Base-by-base conservation (phyloP, 768 basidiomycete genomes). In the Mycena latifolia region DNA sequence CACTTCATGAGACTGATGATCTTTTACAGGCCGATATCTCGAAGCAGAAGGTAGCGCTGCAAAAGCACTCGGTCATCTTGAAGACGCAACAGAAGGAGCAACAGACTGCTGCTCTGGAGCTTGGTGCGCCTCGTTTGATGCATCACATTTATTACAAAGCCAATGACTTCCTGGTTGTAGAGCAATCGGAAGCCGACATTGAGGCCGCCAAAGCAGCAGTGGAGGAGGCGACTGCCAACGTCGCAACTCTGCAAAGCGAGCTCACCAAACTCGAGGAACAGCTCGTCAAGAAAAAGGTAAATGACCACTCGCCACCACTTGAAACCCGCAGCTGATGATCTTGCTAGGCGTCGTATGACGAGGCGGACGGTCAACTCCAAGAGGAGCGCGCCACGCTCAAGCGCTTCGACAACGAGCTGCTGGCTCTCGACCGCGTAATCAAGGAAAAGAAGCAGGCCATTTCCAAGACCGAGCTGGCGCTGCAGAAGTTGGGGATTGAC, bases 41-140 rank as follows among this genome's bases (percentile, higher is more conserved):
- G 22, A 91, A 88, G 74, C 92, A 94, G 78, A 98, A 96, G 79
- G 82, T 86, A 8, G 87, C 86, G 0, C 79, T 96, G 17, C 91
- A 93, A 73, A 95, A 93, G 78, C 90, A 96, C 75, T 84, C 91
- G 2, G 89, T 92, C 3, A 80, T 83, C 10, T 88, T 98, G 66
- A 99, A 98, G 81, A 88, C 88, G 11, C 86, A 91, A 68, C 95
- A 98, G 74, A 95, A 93, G 80, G 95, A 96, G 63, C 83, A 92
- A 24, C 96, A 98, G 73, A 94, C 95, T 0, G 92, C 91, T 1
- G 84, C 84, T 31, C 86, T 99, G 10, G 97, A 99, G 74, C 81
- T 95, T n/a, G 92, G 96, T 97, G 69, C 48, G 89, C 74, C 43
- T 37, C 55, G 3, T n/a, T n/a, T n/a, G n/a, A n/a, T 24, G 20